A percentile compares a stretch with the other conserved stretches of the same genome.
Conservation (phyloP, 2,329 filamentous ascomycete species). For the Cyclaneusma minus region DNA sequence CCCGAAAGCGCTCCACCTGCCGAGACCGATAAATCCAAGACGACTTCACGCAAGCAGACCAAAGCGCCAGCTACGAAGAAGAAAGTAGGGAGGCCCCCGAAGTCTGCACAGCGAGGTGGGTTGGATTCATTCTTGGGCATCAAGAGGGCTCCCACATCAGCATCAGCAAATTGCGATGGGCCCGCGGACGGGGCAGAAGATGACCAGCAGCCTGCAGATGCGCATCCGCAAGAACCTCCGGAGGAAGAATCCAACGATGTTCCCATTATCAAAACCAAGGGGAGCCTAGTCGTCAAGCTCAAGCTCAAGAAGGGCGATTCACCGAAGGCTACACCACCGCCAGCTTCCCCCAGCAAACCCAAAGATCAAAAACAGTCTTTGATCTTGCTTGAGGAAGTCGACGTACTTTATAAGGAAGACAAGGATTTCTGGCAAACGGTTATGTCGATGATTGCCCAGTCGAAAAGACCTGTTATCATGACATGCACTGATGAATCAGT, state of each 20-base stretch:
- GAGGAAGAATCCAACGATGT: too few species aligned
- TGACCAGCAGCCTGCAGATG: too few species aligned
- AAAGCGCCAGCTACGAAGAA: conserved; percentile 5
- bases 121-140: too few species aligned
- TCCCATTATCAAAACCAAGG: too few species aligned
- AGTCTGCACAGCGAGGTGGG: conserved; percentile 3
- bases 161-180: too few species aligned
- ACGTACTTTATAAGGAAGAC: conserved; percentile 88
- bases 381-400: conserved; percentile 86
- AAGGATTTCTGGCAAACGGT: conserved; percentile 88
- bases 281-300: too few species aligned
- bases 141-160: too few species aligned
- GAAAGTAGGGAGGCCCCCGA: conserved; percentile 7
- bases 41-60: background rate
- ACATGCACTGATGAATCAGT: conserved; percentile 87
- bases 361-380: conserved; percentile 95
- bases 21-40: background rate
- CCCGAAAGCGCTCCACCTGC: conserved; percentile 1
- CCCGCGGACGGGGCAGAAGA: too few species aligned
- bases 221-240: background rate
- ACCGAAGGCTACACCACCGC: too few species aligned
- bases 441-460: conserved; percentile 59
- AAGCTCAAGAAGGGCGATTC: too few species aligned
- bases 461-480: conserved; percentile 83
- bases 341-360: conserved; percentile 4